Evolutionary conservation across 2,329 filamentous ascomycete species (phyloP).

Genomic region (Fusarium decemcellulare): DNA sequence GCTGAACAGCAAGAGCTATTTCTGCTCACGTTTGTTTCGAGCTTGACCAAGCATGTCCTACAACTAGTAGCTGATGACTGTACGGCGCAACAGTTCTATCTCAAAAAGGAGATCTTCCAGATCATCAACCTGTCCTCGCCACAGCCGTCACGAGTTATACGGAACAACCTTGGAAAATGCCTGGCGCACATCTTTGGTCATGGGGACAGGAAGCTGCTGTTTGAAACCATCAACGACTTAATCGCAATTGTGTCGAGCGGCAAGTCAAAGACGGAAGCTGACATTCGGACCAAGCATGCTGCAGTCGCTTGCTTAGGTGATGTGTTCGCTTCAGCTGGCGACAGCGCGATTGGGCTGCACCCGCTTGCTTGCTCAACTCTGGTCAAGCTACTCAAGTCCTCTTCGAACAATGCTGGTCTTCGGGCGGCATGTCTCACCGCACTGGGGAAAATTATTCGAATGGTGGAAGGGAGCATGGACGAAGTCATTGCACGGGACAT

Average conservation of each 20-base stretch:
- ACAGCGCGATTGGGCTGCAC: slow-evolving; percentile 90
- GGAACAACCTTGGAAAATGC: slow-evolving; percentile 89
- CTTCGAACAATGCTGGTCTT: slow-evolving; percentile 85
- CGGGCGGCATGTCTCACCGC: slow-evolving; percentile 84
- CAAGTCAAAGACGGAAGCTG: slow-evolving; percentile 82
- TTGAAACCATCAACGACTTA: slow-evolving; percentile 94
- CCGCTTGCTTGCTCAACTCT: slow-evolving; percentile 80
- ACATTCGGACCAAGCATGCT: slow-evolving; percentile 86
- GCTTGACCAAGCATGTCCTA: slow-evolving; percentile 85
- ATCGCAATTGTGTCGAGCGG: slow-evolving; percentile 78
- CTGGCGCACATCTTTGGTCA: slow-evolving; percentile 86
- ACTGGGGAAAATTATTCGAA: slow-evolving; percentile 81
- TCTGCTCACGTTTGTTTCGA: slow-evolving; percentile 88
- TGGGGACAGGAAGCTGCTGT: slow-evolving; percentile 91
- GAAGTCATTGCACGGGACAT: slow-evolving; percentile 89
- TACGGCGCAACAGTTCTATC: slow-evolving; percentile 88
- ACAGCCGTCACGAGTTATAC: slow-evolving; percentile 87
- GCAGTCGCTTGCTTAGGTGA: slow-evolving; percentile 90
- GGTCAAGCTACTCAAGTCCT: slow-evolving; percentile 84
- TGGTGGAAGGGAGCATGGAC: slow-evolving; percentile 84
- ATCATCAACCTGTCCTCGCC: slow-evolving; percentile 89
- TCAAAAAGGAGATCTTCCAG: slow-evolving; percentile 96
- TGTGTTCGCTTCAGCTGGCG: slow-evolving; percentile 91
- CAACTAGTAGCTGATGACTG: slow-evolving; percentile 83
- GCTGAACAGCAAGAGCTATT: slow-evolving; percentile 97